Evolutionary conservation across 225 moss, liverwort and hornwort genomes (phyloP), one percentile per base, ranked within the genome.

Genomic region (Anthoceros angustus): DNA sequence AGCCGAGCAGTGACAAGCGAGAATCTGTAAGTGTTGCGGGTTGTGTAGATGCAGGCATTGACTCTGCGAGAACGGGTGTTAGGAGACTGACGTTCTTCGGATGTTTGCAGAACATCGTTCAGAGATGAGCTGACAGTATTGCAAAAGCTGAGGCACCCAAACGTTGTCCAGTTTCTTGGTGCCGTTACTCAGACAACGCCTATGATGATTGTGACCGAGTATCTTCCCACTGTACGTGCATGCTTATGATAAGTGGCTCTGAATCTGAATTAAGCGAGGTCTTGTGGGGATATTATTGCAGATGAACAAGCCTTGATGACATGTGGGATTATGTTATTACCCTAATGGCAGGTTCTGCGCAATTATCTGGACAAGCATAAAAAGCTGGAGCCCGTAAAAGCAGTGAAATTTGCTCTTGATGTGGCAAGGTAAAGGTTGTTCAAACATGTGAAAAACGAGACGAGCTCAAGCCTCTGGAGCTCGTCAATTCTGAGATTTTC

Each of bases 131-230:
- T 89, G 39, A 75, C 81, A 41, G 87, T 93, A 9, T 70, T 93
- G 73, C 87, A 87, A 72, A 93, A 78, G 75, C 83, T 93, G 63
- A 83, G 89, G 49, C 93, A 93, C 70, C 89, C 93, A 16, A 89
- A 93, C 64, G 87, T 89, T 25, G 93, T 93, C 68, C 93, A 93
- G 74, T 93, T 93, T 75, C 85, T 93, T 7, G 89, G 93, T 63
- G 93, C 93, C 64, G 71, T 93, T 42, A 89, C 93, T 42, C 93
- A 93, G 71, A 82, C 80, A 63, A 83, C 88, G 67, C 92, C 92
- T 0, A 87, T 93, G 92, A 89, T 93, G 92, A 93, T 93, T 41
- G 77, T 93, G 38, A 93, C 93, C 8, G 93, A 93, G 72, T 89
- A 79, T 72, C 75, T 93, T 45, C 78, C 73, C 10, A 83, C 78